phyloP scores from a whole-genome alignment of 495 filamentous ascomycete genomes.

The Chaetomium cochliodes region DNA sequence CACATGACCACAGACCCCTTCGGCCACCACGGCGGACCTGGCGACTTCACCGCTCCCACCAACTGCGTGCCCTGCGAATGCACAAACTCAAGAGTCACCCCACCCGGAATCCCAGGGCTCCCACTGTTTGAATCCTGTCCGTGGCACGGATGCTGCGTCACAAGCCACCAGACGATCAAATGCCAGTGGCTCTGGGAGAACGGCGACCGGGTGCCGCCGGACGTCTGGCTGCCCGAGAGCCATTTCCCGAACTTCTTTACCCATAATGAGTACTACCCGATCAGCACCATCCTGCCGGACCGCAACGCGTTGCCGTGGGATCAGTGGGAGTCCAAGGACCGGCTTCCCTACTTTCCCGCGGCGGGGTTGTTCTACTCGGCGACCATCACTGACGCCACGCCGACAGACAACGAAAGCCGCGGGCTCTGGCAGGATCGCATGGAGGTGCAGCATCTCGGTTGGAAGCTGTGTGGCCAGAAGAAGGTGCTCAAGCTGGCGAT shows the following conservation, averaged over 20 bases:
- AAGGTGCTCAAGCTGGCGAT: background rate
- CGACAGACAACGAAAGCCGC: background rate
- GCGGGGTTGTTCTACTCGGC: conserved; percentile 2
- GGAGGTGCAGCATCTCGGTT: background rate
- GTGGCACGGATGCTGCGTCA: conserved; percentile 7
- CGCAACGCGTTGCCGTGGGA: background rate
- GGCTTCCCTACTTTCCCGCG: background rate
- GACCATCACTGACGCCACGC: background rate
- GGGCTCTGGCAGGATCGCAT: background rate
- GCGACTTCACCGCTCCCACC: background rate
- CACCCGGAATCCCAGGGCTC: too few relatives aligned
- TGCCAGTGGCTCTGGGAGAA: conserved; percentile 3
- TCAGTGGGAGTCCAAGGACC: background rate
- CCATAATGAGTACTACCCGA: background rate
- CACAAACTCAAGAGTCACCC: too few relatives aligned
- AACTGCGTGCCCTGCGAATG: background rate
- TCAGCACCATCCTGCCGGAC: background rate
- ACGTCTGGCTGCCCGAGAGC: too few relatives aligned
- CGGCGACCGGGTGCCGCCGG: background rate
- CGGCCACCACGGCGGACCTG: too few relatives aligned
- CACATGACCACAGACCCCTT: background rate
- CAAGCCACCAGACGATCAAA: background rate
- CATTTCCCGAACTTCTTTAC: background rate
- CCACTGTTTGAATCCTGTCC: background rate
- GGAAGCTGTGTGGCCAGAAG: background rate